phyloP scores from a whole-genome alignment of 176 grass and related monocot genomes.

The Poa annua region DNA sequence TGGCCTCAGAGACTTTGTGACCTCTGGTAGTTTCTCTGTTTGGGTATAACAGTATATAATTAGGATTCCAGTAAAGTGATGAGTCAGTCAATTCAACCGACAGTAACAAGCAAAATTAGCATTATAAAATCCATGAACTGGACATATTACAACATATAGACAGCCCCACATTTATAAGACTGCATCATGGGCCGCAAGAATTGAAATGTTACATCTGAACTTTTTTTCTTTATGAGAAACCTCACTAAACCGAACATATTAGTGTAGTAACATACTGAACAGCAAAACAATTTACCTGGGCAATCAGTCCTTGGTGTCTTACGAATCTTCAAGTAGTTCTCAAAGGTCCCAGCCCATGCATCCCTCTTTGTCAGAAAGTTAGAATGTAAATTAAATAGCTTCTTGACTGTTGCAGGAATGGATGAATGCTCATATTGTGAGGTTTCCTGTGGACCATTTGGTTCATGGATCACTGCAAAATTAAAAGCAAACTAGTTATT shows the following conservation, averaged over 20 bases:
- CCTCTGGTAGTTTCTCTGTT: conserved; percentile 94
- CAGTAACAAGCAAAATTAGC: not conserved
- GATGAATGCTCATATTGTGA: conserved; percentile 95
- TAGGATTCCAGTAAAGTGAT: not conserved
- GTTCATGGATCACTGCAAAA: conserved; percentile 80
- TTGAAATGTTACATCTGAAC: not conserved
- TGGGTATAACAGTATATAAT: not conserved
- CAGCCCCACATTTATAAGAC: not conserved
- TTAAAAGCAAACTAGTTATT: conserved; percentile 27
- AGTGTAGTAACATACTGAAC: not conserved
- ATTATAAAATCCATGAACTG: not conserved
- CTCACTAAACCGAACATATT: not conserved
- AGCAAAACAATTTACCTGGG: conserved; percentile 53
- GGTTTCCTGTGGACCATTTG: conserved; percentile 54
- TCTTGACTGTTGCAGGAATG: conserved; percentile 78
- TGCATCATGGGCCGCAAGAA: not conserved
- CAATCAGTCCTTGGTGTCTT: conserved; percentile 85
- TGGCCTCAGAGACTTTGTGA: conserved; percentile 76
- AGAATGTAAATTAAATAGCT: conserved; percentile 85
- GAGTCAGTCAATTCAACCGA: not conserved
- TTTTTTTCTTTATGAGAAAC: not conserved
- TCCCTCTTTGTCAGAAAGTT: conserved; percentile 96
- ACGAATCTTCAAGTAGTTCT: conserved; percentile 60
- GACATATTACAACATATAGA: not conserved
- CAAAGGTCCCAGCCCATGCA: conserved; percentile 86